Evolutionary conservation across 306 rosid species (phyloP).

Genomic region (Cucurbita moschata): DNA sequence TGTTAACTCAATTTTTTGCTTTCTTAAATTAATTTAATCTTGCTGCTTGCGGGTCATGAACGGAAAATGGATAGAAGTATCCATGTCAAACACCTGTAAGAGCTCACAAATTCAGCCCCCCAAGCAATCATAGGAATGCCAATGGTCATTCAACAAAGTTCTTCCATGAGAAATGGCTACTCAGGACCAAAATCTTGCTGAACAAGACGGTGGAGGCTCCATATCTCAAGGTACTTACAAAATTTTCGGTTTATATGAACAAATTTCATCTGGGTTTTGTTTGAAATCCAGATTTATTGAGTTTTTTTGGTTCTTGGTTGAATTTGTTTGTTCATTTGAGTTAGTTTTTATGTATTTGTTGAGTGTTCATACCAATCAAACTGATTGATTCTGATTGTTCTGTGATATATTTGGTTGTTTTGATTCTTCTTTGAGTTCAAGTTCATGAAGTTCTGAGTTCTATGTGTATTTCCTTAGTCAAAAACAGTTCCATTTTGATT

Average conservation of each 20-base stretch:
- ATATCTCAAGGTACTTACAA: conserved; percentile 13
- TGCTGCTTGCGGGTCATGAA: background rate
- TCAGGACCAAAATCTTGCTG: conserved; percentile 11
- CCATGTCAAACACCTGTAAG: background rate
- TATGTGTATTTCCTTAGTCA: background rate
- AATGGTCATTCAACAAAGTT: background rate
- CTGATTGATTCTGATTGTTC: background rate
- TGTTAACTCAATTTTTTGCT: background rate
- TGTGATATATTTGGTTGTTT: background rate
- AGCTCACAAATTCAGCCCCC: background rate
- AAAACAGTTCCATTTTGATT: background rate
- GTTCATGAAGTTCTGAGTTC: background rate
- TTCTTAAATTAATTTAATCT: background rate
- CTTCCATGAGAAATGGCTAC: conserved; percentile 13
- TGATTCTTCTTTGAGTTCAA: background rate
- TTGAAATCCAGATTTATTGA: background rate
- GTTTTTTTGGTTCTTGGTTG: background rate
- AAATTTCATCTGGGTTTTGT: background rate
- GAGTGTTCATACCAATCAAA: background rate
- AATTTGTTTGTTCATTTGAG: background rate
- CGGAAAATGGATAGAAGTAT: background rate
- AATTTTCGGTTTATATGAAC: background rate
- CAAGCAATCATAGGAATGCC: background rate
- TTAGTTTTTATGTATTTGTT: background rate
- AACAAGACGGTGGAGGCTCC: conserved; percentile 10